A percentile compares a stretch with the other conserved stretches of the same genome.
Evolutionary conservation across 2,329 filamentous ascomycete genomes (phyloP).

Genomic region (Basipetospora chlamydospora): DNA sequence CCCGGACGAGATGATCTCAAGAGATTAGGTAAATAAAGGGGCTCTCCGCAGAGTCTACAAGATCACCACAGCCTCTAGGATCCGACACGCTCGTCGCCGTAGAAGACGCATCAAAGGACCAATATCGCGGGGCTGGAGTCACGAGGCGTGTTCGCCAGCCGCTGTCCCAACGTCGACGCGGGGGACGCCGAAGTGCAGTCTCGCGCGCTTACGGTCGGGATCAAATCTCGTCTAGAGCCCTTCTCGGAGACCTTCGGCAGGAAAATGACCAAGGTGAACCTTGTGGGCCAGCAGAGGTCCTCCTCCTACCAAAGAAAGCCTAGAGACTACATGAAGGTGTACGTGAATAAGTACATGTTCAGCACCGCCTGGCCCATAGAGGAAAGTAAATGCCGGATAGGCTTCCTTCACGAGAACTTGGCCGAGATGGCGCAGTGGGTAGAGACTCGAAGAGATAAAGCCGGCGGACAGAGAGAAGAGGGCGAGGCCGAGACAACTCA

Average conservation of each 20-base stretch:
- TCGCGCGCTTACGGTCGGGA: too few species aligned
- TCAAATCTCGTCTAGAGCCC: too few species aligned
- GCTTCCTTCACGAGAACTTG: neutral
- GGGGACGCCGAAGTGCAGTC: too few species aligned
- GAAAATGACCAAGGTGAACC: neutral
- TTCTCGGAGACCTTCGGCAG: conserved; percentile 2
- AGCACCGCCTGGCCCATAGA: neutral
- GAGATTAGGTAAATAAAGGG: too few species aligned
- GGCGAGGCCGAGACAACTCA: too few species aligned
- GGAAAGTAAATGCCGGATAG: too few species aligned
- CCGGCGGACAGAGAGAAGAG: too few species aligned
- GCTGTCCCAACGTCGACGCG: too few species aligned
- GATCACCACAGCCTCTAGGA: too few species aligned
- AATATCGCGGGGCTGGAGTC: neutral
- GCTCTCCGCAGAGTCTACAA: conserved; percentile 1
- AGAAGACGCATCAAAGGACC: neutral
- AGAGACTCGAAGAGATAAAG: too few species aligned
- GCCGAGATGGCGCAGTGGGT: too few species aligned
- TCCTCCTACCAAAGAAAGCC: neutral
- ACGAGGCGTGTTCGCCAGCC: neutral
- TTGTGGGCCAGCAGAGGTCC: neutral
- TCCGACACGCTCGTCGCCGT: neutral
- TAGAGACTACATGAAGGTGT: neutral
- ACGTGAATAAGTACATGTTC: neutral
- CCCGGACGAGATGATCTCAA: too few species aligned